A percentile compares a stretch with the other conserved stretches of the same genome.
These are phyloP conservation scores for Arthrocladium fulminans DNA, from an alignment of 2,329 filamentous ascomycete species.

Conservation along the genomic window DNA sequence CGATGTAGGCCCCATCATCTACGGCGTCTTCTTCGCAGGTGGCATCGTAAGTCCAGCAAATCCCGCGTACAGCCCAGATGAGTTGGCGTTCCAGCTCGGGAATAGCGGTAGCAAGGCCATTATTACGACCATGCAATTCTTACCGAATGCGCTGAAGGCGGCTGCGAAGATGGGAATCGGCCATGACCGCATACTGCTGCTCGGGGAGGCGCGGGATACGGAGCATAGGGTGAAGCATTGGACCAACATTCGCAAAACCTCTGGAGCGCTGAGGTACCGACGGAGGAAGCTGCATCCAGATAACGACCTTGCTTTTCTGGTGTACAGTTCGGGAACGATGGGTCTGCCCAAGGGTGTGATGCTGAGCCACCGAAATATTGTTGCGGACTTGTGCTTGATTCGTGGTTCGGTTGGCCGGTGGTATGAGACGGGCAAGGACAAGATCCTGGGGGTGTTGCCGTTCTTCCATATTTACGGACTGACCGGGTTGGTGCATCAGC, in stretches of 20 bases:
- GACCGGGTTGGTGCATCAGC: constrained; percentile 61
- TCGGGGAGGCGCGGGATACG: constrained; percentile 63
- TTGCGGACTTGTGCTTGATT: constrained; percentile 60
- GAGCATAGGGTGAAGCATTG: constrained; percentile 60
- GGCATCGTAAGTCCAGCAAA: constrained; percentile 76
- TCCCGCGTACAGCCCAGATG: constrained; percentile 72
- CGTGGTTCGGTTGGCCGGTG: constrained; percentile 43
- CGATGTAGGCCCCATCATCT: constrained; percentile 68
- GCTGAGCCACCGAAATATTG: constrained; percentile 73
- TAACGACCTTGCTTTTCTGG: constrained; percentile 71
- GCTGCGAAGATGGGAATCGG: constrained; percentile 62
- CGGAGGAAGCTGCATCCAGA: constrained; percentile 56
- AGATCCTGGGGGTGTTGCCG: constrained; percentile 68
- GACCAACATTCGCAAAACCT: constrained; percentile 59
- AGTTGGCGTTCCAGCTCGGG: constrained; percentile 74
- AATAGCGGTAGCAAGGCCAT: constrained; percentile 68
- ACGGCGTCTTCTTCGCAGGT: constrained; percentile 76
- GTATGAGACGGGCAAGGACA: constrained; percentile 54
- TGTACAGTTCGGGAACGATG: constrained; percentile 85
- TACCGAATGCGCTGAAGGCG: constrained; percentile 58
- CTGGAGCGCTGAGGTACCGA: constrained; percentile 49
- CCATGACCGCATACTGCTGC: constrained; percentile 62
- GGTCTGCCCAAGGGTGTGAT: constrained; percentile 88
- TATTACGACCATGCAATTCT: constrained; percentile 61
- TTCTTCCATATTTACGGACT: constrained; percentile 91